These are phyloP conservation scores for Corrigiola litoralis DNA, from an alignment of 179 eudicot genomes.

Conservation along the genomic window DNA sequence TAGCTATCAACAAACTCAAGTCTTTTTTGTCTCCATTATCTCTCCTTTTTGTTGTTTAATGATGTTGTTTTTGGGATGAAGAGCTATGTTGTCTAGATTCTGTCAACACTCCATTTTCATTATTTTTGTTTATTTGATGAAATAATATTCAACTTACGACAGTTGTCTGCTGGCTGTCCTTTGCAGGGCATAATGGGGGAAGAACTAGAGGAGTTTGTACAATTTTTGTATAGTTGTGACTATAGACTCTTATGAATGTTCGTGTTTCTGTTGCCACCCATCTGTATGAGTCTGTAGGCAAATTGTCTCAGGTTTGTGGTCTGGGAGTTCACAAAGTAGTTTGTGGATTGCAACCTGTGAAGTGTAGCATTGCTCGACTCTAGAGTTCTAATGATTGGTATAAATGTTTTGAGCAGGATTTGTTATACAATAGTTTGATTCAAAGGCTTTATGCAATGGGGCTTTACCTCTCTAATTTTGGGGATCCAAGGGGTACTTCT, in stretches of 20 bases:
- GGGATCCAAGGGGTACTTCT: conserved; percentile 20
- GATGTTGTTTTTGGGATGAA: no score
- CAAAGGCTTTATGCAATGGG: conserved; percentile 59
- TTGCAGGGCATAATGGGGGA: conserved; percentile 48
- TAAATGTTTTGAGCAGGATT: conserved; percentile 37
- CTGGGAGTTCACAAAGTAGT: not conserved
- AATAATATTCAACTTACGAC: not conserved
- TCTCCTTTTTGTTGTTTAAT: no score
- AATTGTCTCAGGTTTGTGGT: conserved; percentile 45
- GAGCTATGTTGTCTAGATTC: no score
- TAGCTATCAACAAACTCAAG: no score
- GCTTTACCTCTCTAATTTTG: conserved; percentile 37
- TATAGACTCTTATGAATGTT: conserved; percentile 42
- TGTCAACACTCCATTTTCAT: no score
- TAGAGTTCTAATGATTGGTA: not conserved
- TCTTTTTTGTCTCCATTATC: no score
- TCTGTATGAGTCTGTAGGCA: conserved; percentile 41
- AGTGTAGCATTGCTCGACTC: not conserved
- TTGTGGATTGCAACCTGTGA: not conserved
- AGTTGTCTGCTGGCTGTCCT: conserved; percentile 11
- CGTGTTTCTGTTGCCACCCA: conserved; percentile 44
- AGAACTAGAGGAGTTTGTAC: conserved; percentile 44
- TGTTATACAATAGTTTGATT: conserved; percentile 33
- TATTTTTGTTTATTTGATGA: no score
- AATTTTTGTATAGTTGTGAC: conserved; percentile 57